Evolutionary conservation across 768 basidiomycete species (phyloP).

Genomic region (Panaeolus cyanescens): DNA sequence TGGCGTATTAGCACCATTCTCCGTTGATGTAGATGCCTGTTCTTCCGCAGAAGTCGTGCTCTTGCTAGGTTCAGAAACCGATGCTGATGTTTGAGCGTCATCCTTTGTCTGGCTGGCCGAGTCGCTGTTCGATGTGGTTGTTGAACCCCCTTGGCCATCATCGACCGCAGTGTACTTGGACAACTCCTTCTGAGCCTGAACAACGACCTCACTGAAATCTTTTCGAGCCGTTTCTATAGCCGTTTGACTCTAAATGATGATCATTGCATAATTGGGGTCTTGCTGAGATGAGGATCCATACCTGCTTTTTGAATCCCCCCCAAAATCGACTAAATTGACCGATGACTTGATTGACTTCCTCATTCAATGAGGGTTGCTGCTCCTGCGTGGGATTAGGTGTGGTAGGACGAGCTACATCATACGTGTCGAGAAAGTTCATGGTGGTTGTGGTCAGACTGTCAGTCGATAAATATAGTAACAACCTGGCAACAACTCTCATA

Average conservation of each 20-base stretch:
- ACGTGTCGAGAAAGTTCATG: constrained; percentile 80
- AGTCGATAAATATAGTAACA: background rate
- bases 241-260: constrained; percentile 57
- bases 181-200: constrained; percentile 79
- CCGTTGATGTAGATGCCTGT: constrained; percentile 4
- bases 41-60: background rate
- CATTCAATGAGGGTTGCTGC: constrained; percentile 64
- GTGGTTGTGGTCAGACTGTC: constrained; percentile 9
- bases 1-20: background rate
- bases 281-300: constrained; percentile 29
- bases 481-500: background rate
- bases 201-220: constrained; percentile 71
- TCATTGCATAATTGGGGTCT: background rate
- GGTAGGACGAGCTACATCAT: constrained; percentile 52
- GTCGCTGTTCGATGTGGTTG: constrained; percentile 8
- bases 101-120: background rate
- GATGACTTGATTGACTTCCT: constrained; percentile 88
- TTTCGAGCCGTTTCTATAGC: constrained; percentile 70
- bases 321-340: constrained; percentile 87
- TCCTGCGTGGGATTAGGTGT: constrained; percentile 46
- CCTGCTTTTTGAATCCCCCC: constrained; percentile 92
- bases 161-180: constrained; percentile 50
- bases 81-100: background rate
- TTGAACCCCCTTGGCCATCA: constrained; percentile 29
- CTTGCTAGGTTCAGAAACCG: background rate